Conservation (phyloP, 2,329 filamentous ascomycete genomes). For the Thermomyces lanuginosus region DNA sequence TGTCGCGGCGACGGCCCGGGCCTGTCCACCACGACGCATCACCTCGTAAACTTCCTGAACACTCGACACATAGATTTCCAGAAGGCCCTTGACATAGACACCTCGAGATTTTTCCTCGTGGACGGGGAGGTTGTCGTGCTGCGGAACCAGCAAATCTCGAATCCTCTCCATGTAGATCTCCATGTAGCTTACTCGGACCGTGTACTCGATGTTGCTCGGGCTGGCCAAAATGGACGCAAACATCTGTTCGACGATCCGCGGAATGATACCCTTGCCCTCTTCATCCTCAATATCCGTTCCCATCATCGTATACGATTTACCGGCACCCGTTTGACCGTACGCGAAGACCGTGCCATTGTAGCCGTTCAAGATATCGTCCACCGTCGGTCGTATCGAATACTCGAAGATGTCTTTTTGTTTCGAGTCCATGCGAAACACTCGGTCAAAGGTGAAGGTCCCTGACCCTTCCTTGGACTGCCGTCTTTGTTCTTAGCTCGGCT, state of each 20-base stretch:
- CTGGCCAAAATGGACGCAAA: constrained; percentile 88
- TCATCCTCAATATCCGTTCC: constrained; percentile 85
- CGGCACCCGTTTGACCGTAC: constrained; percentile 93
- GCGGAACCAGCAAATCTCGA: constrained; percentile 75
- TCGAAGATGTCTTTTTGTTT: constrained; percentile 90
- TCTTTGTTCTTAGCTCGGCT: constrained; percentile 7
- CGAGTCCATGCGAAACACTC: constrained; percentile 88
- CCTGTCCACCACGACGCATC: constrained; percentile 78
- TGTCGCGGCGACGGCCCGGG: constrained; percentile 82
- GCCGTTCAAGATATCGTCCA: constrained; percentile 95
- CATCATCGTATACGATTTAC: constrained; percentile 99
- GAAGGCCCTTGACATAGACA: constrained; percentile 87
- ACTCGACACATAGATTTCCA: constrained; percentile 90
- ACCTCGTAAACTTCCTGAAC: constrained; percentile 94
- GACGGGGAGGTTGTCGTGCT: constrained; percentile 92
- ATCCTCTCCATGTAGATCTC: constrained; percentile 99
- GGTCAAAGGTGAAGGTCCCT: constrained; percentile 88
- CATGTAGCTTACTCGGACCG: constrained; percentile 97
- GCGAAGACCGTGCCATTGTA: constrained; percentile 99
- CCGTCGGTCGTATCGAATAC: constrained; percentile 88
- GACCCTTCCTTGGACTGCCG: constrained; percentile 62
- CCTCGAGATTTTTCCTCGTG: constrained; percentile 94
- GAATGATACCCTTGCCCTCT: constrained; percentile 79
- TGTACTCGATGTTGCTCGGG: constrained; percentile 89
- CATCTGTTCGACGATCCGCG: constrained; percentile 92